Percentiles rank a stretch among this genome's conserved stretches.
Conservation (phyloP, 257 asterid species). For the Solanum bulbocastanum region DNA sequence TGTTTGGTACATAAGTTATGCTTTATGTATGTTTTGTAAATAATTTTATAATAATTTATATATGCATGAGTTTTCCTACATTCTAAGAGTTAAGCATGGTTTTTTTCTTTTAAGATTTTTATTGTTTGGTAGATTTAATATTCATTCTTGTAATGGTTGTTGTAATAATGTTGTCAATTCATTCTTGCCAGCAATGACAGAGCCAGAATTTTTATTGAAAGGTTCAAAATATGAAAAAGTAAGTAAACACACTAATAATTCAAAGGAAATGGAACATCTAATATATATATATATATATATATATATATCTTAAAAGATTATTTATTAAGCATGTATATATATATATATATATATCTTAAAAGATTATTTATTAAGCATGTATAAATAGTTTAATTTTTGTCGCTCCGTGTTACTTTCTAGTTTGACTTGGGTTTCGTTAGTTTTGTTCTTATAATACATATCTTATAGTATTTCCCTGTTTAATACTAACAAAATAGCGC, state of each 20-base stretch:
- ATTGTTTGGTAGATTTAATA: neutral
- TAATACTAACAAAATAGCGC: neutral
- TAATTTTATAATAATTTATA: neutral
- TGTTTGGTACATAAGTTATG: neutral
- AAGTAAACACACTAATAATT: no score
- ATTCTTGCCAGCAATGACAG: rapidly evolving
- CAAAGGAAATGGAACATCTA: no score
- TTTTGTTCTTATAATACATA: neutral
- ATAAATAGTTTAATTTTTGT: no score
- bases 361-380: no score
- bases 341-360: no score
- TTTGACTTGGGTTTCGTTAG: no score
- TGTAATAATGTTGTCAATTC: neutral
- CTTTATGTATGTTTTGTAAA: neutral
- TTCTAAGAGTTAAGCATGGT: neutral
- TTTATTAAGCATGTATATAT: no score
- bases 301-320: no score
- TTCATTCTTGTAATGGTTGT: neutral
- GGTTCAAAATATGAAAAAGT: no score
- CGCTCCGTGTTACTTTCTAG: no score
- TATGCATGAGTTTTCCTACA: neutral
- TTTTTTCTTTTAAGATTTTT: neutral
- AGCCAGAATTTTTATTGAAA: neutral
- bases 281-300: no score
- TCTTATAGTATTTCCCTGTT: neutral